Conservation (phyloP, 2,329 filamentous ascomycete species). For the Fusarium nanum region DNA sequence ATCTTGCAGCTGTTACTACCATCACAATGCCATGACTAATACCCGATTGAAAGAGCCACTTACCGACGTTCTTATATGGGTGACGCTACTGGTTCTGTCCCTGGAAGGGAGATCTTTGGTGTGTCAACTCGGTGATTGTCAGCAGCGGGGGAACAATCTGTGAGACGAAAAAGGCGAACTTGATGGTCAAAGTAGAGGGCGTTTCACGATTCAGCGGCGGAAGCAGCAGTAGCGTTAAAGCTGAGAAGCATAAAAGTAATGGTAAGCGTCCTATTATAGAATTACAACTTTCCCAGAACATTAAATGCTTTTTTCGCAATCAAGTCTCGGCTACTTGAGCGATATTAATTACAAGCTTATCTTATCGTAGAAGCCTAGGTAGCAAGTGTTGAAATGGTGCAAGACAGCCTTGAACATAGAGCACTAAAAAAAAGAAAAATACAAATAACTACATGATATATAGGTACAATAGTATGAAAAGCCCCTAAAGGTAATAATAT, state of each 20-base stretch:
- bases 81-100: conserved; percentile 58
- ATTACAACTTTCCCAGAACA: not conserved
- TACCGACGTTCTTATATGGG: conserved; percentile 48
- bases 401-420: not conserved
- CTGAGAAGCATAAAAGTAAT: not conserved
- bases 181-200: conserved; percentile 62
- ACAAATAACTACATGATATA: not conserved
- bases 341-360: not conserved
- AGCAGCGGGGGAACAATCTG: not conserved
- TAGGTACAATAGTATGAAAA: not conserved
- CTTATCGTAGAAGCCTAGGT: not conserved
- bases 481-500: not conserved
- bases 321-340: accelerated
- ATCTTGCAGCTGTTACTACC: too few species aligned
- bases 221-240: not conserved
- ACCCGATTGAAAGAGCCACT: too few species aligned
- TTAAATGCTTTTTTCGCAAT: not conserved
- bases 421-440: not conserved
- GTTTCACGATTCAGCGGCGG: conserved; percentile 43
- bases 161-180: conserved; percentile 19
- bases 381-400: not conserved
- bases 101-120: conserved; percentile 51
- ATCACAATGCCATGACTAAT: too few species aligned
- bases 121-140: conserved; percentile 54
- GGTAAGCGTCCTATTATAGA: not conserved